Base-by-base conservation (phyloP, 139 green algal species). In the Eudorina sp. region DNA sequence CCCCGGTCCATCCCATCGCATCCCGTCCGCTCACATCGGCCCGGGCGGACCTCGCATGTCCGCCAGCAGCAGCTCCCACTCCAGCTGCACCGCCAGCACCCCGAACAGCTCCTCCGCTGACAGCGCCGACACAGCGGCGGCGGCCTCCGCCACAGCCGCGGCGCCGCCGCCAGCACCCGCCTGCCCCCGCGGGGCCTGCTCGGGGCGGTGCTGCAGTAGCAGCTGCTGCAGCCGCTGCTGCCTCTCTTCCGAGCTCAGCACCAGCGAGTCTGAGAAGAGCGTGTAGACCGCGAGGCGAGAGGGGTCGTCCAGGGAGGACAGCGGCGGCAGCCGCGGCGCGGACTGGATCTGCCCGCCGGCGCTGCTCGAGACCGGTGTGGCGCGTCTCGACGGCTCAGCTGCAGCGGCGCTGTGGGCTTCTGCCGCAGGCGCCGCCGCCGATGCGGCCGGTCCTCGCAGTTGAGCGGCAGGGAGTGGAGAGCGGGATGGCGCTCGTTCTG, bases 171-270 rank as follows among this genome's bases (percentile, higher is more conserved):
- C 14, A 29, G 19, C 6, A 16, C n/a, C 62, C 13, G 21, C 21
- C 34, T 76, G 70, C 41, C 41, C 29, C 70, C 38, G 38, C 70
- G 6, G 16, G 18, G 16, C 18, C 70, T 51, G 69, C 69, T 29
- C 40, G 34, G 14, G 14, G 45, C 9, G n/a, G n/a, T n/a, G n/a
- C n/a, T n/a, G n/a, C n/a, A n/a, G n/a, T n/a, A n/a, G n/a, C n/a
- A n/a, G n/a, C n/a, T 60, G 72, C 73, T 64, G 73, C 45, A 31
- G 11, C 73, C 43, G 9, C 29, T 62, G 73, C n/a, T 81, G 73
- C 73, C 73, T 25, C n/a, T 81, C 45, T 5, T 8, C 45, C 23
- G 43, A 25, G 55, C 41, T 21, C 25, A 45, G 11, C n/a, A 83
- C 36, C 16, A 83, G 31, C 25, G 51, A 34, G 36, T 48, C 21